Percentiles rank a stretch among this genome's conserved stretches.
Conservation (phyloP, 1,284 basidiomycete genomes). For the Ceratobasidium sp. region DNA sequence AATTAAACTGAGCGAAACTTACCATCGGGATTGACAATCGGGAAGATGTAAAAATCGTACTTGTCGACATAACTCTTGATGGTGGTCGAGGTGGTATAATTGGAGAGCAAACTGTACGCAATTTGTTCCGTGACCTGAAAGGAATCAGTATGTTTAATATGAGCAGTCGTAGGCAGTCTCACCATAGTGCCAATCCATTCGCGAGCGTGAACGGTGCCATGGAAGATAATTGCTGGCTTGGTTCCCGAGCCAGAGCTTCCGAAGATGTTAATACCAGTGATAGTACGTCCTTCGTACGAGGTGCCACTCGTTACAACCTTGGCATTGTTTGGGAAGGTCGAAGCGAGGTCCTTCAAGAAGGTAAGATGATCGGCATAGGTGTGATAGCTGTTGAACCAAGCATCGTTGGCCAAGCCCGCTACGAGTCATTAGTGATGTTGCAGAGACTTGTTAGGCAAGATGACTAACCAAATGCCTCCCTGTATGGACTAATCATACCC, state of each 20-base stretch:
- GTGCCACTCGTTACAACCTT: slow-evolving; percentile 36
- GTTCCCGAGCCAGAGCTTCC: slow-evolving; percentile 35
- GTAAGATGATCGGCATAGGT: slow-evolving; percentile 26
- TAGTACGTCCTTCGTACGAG: slow-evolving; percentile 32
- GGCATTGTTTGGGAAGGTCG: slow-evolving; percentile 23
- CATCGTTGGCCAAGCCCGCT: slow-evolving; percentile 27
- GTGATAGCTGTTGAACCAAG: slow-evolving; percentile 35
- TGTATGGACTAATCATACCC: slow-evolving; percentile 13
- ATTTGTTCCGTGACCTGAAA: slow-evolving; percentile 36
- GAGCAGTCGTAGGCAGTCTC: neutral
- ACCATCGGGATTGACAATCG: slow-evolving; percentile 38
- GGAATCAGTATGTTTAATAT: neutral
- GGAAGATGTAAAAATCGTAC: slow-evolving; percentile 40
- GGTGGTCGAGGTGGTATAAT: slow-evolving; percentile 36
- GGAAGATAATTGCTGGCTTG: slow-evolving; percentile 38
- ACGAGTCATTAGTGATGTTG: neutral
- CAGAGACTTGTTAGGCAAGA: neutral
- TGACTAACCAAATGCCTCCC: slow-evolving; percentile 12
- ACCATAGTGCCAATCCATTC: slow-evolving; percentile 39
- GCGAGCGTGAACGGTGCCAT: slow-evolving; percentile 38
- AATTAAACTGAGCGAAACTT: neutral
- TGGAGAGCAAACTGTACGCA: slow-evolving; percentile 34
- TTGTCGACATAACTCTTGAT: slow-evolving; percentile 40
- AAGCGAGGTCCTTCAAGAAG: slow-evolving; percentile 13
- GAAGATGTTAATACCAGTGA: slow-evolving; percentile 39